phyloP scores from a whole-genome alignment of 495 filamentous ascomycete species.

The Letharia lupina region DNA sequence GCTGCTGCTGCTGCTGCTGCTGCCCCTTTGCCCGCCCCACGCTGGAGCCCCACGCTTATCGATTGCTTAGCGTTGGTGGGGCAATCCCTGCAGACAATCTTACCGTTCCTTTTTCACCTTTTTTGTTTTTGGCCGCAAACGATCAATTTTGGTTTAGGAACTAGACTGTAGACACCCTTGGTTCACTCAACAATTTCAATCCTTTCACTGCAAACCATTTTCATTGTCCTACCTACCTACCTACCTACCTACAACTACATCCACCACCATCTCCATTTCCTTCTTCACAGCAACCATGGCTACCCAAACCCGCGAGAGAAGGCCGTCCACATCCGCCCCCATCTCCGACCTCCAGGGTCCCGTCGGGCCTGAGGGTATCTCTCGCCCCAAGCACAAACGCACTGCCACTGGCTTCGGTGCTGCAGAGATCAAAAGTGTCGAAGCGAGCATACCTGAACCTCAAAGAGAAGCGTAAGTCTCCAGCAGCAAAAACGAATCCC shows the following conservation, averaged over 20 bases:
- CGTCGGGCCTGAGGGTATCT: conserved; percentile 56
- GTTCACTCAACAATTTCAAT: conserved; percentile 22
- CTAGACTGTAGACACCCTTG: not conserved
- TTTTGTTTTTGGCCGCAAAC: not conserved
- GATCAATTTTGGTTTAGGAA: conserved; percentile 11
- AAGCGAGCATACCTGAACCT: conserved; percentile 80
- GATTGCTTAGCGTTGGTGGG: conserved; percentile 5
- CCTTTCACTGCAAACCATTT: conserved; percentile 17
- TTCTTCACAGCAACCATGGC: conserved; percentile 24
- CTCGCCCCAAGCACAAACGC: conserved; percentile 86
- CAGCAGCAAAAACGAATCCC: not conserved
- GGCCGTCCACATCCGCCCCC: conserved; percentile 70
- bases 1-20: no score
- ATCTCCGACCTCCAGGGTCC: conserved; percentile 75
- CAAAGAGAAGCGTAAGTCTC: conserved; percentile 66
- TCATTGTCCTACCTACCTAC: conserved; percentile 7
- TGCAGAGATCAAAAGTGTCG: conserved; percentile 84
- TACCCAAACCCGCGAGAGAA: conserved; percentile 49
- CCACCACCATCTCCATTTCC: conserved; percentile 2
- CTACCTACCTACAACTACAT: not conserved
- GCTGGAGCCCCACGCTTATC: not conserved
- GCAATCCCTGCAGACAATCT: not conserved
- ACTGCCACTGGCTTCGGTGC: conserved; percentile 88
- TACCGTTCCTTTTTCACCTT: not conserved
- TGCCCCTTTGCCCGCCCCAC: no score